A percentile compares a stretch with the other conserved stretches of the same genome.
phyloP scores from a whole-genome alignment of 2,329 filamentous ascomycete species.

The Colletotrichum sp. region DNA sequence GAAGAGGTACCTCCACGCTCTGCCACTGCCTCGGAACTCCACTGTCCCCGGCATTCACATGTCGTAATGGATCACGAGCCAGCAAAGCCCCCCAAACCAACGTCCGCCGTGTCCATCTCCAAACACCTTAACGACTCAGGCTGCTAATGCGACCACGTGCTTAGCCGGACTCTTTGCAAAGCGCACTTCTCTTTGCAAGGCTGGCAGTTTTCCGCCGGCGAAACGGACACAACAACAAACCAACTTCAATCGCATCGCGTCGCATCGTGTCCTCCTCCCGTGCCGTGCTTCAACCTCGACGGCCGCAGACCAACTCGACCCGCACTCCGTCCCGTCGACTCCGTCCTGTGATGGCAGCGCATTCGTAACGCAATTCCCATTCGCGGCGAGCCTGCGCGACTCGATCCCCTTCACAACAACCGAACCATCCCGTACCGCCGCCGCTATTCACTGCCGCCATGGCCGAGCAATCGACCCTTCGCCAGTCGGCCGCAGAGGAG shows the following conservation, averaged over 20 bases:
- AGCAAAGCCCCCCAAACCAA: background rate
- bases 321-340: background rate
- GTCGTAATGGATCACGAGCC: constrained; percentile 23
- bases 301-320: background rate
- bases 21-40: constrained; percentile 21
- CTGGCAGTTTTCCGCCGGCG: background rate
- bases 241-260: background rate
- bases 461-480: constrained; percentile 79
- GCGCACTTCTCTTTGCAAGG: background rate
- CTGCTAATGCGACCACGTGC: constrained; percentile 17
- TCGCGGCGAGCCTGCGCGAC: constrained; percentile 17
- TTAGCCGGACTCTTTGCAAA: background rate
- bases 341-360: constrained; percentile 16
- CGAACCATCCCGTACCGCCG: background rate
- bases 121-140: constrained; percentile 10
- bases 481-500: constrained; percentile 68
- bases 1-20: background rate
- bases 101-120: background rate
- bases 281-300: background rate
- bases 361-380: constrained; percentile 4
- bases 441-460: constrained; percentile 65
- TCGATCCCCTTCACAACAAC: background rate
- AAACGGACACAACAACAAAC: background rate
- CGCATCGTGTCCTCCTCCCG: background rate
- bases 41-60: constrained; percentile 20